Evolutionary conservation across 2,329 filamentous ascomycete species (phyloP), one percentile per base, ranked within the genome.

Genomic region (Stachybotrys chlorohalonatus): DNA sequence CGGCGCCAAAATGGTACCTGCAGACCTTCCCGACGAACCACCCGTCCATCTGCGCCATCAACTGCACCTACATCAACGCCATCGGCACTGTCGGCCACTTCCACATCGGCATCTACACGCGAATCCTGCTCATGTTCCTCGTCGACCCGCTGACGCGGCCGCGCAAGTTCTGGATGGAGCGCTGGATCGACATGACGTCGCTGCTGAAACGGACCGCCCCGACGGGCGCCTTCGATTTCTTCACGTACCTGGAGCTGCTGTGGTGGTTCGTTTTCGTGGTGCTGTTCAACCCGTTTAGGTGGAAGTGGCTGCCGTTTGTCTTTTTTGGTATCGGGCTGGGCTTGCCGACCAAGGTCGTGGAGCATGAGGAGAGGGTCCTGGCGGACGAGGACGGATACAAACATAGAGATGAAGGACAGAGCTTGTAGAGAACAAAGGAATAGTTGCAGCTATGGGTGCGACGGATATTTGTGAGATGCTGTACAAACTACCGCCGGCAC

Each of bases 231-330:
- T 93, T 95, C 63, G 89, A 95, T 66, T 95, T 95, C 73, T 94
- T 95, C 67, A 95, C 90, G 0, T 95, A 95, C 63, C 78, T 87
- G 0, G 90, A 95, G 69, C 73, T 95, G 52, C 66, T 94, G 5
- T 95, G 89, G 76, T 95, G 90, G 90, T 94, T 93, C 60, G 67
- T 83, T 6, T 95, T 94, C 64, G 86, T 86, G 55, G 83, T 93
- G 47, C 73, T 79, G 5, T 79, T 94, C 62, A 95, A 95, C 65
- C 90, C 90, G 0, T 95, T 95, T 69, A 75, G 90, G 8, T 95
- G 90, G 89, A 95, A 95, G 74, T 95, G 90, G 90, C 88, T 86
- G 0, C 66, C 85, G 0, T 95, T 95, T 66, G 89, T 95, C 15
- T 85, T 95, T 62, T 87, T 87, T 56, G 90, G 90, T 0, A 67